phyloP scores from a whole-genome alignment of 805 yeast species.

The Sugiyamaella smithiae region DNA sequence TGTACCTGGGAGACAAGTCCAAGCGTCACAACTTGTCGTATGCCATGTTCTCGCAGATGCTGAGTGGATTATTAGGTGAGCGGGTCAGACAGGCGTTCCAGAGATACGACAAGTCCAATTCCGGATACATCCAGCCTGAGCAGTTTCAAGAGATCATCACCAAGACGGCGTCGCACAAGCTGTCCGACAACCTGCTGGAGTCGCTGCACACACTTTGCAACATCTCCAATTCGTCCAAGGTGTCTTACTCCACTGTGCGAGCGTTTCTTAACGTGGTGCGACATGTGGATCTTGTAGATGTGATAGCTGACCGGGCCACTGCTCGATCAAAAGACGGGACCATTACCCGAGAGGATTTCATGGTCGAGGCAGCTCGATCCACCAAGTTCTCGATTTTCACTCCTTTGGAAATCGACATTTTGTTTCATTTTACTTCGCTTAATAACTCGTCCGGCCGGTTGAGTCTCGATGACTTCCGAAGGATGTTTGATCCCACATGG shows the following conservation, averaged over 20 bases:
- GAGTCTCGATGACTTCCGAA: slow-evolving; percentile 36
- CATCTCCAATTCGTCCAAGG: slow-evolving; percentile 32
- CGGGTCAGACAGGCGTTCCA: slow-evolving; percentile 46
- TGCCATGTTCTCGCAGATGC: slow-evolving; percentile 44
- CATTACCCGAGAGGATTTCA: slow-evolving; percentile 38
- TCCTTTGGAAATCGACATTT: slow-evolving; percentile 43
- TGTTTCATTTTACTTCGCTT: slow-evolving; percentile 40
- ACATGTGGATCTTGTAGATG: slow-evolving; percentile 41
- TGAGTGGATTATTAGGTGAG: slow-evolving; percentile 44
- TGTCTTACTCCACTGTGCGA: slow-evolving; percentile 42
- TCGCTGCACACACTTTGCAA: slow-evolving; percentile 39
- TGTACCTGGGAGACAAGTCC: slow-evolving; percentile 39
- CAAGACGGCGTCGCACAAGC: slow-evolving; percentile 41
- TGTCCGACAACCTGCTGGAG: slow-evolving; percentile 38
- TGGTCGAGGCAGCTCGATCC: slow-evolving; percentile 39
- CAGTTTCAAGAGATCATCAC: slow-evolving; percentile 39
- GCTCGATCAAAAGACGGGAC: slow-evolving; percentile 33
- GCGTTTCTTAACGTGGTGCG: slow-evolving; percentile 43
- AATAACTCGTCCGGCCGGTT: slow-evolving; percentile 32
- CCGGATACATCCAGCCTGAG: slow-evolving; percentile 41
- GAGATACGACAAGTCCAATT: slow-evolving; percentile 34
- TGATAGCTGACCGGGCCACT: slow-evolving; percentile 36
- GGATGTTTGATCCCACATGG: slow-evolving; percentile 45
- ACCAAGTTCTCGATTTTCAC: slow-evolving; percentile 41
- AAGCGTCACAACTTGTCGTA: slow-evolving; percentile 40